Evolutionary conservation across 208 protist species (phyloP), one percentile per base, ranked within the genome.

Genomic region (Giardia duodenalis): DNA sequence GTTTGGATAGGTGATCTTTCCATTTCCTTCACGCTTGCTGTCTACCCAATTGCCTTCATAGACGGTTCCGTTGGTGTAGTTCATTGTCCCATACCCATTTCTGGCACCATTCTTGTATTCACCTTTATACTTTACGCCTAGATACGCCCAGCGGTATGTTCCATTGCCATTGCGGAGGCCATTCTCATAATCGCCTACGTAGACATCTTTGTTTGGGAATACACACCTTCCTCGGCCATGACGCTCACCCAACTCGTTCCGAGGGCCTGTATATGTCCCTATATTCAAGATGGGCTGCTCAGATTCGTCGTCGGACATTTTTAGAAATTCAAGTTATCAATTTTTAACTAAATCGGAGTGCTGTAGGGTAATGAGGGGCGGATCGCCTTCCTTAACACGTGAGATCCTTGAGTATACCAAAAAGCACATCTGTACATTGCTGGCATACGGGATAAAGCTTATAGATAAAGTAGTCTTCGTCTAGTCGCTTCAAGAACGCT

Each of bases 41-140:
- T 90, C 45, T 22, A 92, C 90, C 94, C 94, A 95, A 4, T 93
- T 44, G 0, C 94, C 94, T 30, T 93, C 88, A 86, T 95, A 95
- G n/a, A 93, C 90, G 39, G 94, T 89, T 46, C 93, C 93, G 2
- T 94, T 95, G 0, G 92, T 92, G 87, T 95, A 95, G 45, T 67
- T 91, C 92, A 95, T 93, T 10, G 67, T 93, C 46, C 94, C 94
- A 1, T 93, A 19, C 0, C 94, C 94, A 43, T 95, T 46, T 0
- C 93, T 2, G 19, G 42, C 0, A 1, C 92, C 93, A 22, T 93
- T 46, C 4, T 88, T 46, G 47, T 93, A 95, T 30, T 94, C 76
- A 0, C 94, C 94, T 2, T 94, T 87, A 76, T 95, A 95, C 92
- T 92, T 87, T 2, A 86, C 1, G 10, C 92, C 92, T 22, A 87